Evolutionary conservation across 179 eudicot genomes (phyloP), one percentile per base, ranked within the genome.

Genomic region (Corrigiola litoralis): DNA sequence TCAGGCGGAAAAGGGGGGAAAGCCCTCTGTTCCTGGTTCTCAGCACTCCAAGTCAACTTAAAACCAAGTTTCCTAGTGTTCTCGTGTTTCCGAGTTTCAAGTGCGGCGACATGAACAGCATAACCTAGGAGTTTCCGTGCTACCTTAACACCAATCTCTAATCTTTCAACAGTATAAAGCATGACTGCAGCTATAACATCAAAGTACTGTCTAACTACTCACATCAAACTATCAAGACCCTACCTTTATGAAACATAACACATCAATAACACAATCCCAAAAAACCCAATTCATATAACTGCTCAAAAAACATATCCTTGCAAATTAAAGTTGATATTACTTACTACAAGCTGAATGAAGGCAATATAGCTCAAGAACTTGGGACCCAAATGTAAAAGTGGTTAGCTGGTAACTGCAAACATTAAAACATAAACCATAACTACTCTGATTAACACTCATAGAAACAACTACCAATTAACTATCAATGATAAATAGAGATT

Each of bases 331-430:
- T 1, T 4, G 23, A 62, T 17, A 6, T 18, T 48, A 65, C 87
- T 79, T 48, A 92, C 98, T 92, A 51, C 96, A 92, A 63, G 98
- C 96, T 27, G 98, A 89, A 5, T 89, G 89, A 62, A 92, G 95
- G 64, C 95, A 89, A 24, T 69, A 77, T 24, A 89, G 84, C 75
- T 87, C 70, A 79, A 92, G 88, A 73, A 89, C 89, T 64, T 92
- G 85, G 65, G 90, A 79, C 58, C 96, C 96, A 78, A 87, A 92
- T 50, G 86, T 85, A 66, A 92, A 92, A 12, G 85, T 87, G 9
- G 95, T 84, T 16, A 91, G 68, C 78, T 86, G 76, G 69, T 91
- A 91, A 69, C 97, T 91, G 85, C 79, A 79, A 52, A 48, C 4
- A 74, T 16, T 6, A 21, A 18, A 18, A 47, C 52, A 16, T 17